These are phyloP conservation scores for Arthromyces matolae DNA, from an alignment of 768 basidiomycete genomes.

Conservation along the genomic window DNA sequence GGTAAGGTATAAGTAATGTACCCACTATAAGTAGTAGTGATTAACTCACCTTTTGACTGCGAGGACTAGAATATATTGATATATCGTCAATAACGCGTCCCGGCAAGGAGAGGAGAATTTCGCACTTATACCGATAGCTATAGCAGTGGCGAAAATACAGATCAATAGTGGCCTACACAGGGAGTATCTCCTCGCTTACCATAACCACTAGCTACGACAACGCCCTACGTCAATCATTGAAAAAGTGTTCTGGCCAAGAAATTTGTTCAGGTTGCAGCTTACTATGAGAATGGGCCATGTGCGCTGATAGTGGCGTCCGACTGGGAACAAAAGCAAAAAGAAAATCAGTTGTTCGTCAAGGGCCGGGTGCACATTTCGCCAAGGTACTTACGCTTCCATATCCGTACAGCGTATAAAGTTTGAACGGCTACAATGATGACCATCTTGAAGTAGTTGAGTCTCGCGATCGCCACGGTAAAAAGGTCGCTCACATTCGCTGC, in stretches of 20 bases:
- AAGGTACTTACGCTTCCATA: conserved; percentile 26
- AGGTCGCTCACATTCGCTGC: conserved; percentile 20
- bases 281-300: conserved; percentile 20
- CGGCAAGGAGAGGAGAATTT: neutral
- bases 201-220: conserved; percentile 15
- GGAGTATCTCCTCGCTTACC: conserved; percentile 9
- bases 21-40: neutral
- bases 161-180: neutral
- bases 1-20: neutral
- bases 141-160: neutral
- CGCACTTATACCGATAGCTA: conserved; percentile 21
- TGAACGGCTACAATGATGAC: conserved; percentile 26
- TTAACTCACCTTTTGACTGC: conserved; percentile 18
- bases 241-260: too few relatives aligned
- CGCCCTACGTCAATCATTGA: neutral
- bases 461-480: neutral
- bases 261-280: neutral
- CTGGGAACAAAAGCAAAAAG: conserved; percentile 5
- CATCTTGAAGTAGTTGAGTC: conserved; percentile 13
- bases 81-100: neutral
- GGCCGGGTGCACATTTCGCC: neutral
- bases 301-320: conserved; percentile 16
- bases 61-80: conserved; percentile 9
- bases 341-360: neutral
- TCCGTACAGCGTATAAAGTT: conserved; percentile 25